Percentiles rank a stretch among this genome's conserved stretches.
Conservation (phyloP, 805 yeast genomes). For the Kurtzmaniella fragi region DNA sequence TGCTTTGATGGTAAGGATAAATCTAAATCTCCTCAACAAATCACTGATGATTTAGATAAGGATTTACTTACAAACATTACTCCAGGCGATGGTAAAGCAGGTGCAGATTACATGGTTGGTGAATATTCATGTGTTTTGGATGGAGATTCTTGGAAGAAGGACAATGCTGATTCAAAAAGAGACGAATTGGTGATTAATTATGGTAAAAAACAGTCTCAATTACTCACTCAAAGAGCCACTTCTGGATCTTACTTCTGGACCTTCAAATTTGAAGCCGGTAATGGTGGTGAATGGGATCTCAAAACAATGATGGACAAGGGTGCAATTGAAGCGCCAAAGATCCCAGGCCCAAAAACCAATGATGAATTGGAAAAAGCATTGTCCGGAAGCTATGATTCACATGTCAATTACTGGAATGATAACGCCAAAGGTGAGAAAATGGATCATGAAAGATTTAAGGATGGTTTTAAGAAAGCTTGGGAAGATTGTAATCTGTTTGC, state of each 20-base stretch:
- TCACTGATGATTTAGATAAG: constrained; percentile 50
- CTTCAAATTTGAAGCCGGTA: constrained; percentile 76
- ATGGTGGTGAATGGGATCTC: constrained; percentile 97
- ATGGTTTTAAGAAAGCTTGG: constrained; percentile 77
- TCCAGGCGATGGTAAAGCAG: constrained; percentile 25
- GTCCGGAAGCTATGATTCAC: constrained; percentile 37
- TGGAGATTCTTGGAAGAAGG: constrained; percentile 64
- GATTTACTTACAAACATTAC: constrained; percentile 47
- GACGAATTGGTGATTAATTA: constrained; percentile 52
- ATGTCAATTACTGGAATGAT: constrained; percentile 63
- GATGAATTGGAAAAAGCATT: constrained; percentile 37
- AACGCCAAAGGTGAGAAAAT: constrained; percentile 54
- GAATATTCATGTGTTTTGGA: constrained; percentile 89
- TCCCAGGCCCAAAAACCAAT: constrained; percentile 39
- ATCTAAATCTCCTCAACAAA: constrained; percentile 56
- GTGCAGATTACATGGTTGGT: constrained; percentile 75
- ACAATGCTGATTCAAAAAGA: constrained; percentile 38
- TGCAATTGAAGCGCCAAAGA: constrained; percentile 26
- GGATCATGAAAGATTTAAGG: constrained; percentile 78
- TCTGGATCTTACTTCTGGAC: constrained; percentile 91
- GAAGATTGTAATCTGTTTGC: constrained; percentile 67
- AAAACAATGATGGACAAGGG: constrained; percentile 67
- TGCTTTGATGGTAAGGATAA: constrained; percentile 78
- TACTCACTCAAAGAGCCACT: constrained; percentile 49
- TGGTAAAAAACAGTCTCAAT: constrained; percentile 51